A percentile compares a stretch with the other conserved stretches of the same genome.
These are phyloP conservation scores for Capsicum baccatum DNA, from an alignment of 257 asterid species.

Conservation along the genomic window DNA sequence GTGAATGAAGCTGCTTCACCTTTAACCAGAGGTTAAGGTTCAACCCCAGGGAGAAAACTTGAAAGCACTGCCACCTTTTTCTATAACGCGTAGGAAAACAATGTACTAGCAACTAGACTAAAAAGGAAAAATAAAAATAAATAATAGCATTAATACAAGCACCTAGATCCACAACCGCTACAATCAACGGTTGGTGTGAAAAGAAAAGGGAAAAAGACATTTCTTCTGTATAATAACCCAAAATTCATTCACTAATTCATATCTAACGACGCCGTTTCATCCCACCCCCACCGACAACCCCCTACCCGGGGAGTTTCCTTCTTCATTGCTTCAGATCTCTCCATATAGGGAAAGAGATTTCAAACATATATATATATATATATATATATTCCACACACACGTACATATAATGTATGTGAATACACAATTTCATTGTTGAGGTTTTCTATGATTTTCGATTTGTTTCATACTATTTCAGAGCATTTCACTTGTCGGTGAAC, in stretches of 20 bases:
- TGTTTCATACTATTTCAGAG: neutral
- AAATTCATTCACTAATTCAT: neutral
- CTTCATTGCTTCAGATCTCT: slow-evolving; percentile 27
- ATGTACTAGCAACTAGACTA: neutral
- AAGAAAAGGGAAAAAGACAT: neutral
- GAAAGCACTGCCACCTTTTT: no score
- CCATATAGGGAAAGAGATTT: neutral
- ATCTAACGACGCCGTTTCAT: neutral
- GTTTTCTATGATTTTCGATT: neutral
- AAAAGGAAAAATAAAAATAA: neutral
- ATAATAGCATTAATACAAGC: neutral
- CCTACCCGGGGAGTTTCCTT: neutral
- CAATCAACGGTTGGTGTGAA: slow-evolving; percentile 19
- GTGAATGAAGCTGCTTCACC: no score
- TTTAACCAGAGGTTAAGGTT: no score
- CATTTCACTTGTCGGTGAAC: slow-evolving; percentile 23
- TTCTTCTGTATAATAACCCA: neutral
- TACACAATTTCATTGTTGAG: slow-evolving; percentile 8
- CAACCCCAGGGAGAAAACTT: no score
- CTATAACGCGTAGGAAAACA: neutral
- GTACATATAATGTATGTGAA: slow-evolving; percentile 26
- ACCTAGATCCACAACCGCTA: neutral
- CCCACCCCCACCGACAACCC: neutral
- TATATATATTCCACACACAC: neutral
- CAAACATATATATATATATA: neutral